Evolutionary conservation across 306 rosid genomes (phyloP).

Genomic region (Glycyrrhiza uralensis): DNA sequence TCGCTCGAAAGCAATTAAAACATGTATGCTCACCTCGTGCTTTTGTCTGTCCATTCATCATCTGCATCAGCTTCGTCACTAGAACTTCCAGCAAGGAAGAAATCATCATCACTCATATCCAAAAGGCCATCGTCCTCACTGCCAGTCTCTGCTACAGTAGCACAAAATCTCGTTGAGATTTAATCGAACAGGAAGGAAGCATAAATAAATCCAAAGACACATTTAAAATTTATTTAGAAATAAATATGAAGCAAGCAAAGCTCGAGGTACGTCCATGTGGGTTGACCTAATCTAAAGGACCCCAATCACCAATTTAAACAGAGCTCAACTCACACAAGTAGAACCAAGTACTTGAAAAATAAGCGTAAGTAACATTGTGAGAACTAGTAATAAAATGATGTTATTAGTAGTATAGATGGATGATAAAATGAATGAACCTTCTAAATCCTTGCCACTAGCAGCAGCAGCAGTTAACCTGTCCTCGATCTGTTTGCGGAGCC

Average conservation of each 20-base stretch:
- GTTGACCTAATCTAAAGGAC: background rate
- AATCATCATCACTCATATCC: constrained; percentile 97
- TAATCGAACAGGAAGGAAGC: background rate
- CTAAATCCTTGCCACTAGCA: constrained; percentile 92
- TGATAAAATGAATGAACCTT: too few relatives aligned
- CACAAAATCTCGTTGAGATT: background rate
- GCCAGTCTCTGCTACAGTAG: constrained; percentile 70
- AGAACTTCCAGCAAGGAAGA: constrained; percentile 81
- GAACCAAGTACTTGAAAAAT: constrained; percentile 11
- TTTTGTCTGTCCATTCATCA: constrained; percentile 98
- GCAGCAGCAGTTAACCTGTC: constrained; percentile 77
- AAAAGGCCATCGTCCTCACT: constrained; percentile 95
- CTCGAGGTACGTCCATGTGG: background rate
- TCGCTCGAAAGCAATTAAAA: background rate
- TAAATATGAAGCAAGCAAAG: background rate
- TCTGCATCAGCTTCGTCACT: constrained; percentile 97
- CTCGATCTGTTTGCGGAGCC: constrained; percentile 79
- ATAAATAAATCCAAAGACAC: background rate
- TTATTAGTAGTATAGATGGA: too few relatives aligned
- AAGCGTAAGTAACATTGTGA: too few relatives aligned
- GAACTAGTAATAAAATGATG: too few relatives aligned
- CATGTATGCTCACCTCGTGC: constrained; percentile 57
- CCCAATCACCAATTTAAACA: background rate
- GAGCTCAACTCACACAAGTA: background rate
- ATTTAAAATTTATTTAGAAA: too few relatives aligned